Conservation (phyloP, 228 moss, liverwort and hornwort genomes). For the Sphagnum fallax region DNA sequence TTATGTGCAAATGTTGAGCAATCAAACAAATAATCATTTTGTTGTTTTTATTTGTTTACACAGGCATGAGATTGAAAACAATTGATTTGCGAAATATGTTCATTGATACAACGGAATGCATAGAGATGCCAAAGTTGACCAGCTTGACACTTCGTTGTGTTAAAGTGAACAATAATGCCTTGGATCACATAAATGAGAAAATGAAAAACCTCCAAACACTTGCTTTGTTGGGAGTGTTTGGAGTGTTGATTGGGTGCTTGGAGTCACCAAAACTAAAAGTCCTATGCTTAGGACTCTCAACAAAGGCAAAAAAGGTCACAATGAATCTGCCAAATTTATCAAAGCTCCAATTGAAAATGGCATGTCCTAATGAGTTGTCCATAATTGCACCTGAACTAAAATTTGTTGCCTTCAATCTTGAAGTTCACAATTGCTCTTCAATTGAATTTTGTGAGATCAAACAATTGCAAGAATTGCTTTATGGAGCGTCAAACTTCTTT, state of each 20-base stretch:
- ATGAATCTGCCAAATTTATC: slow-evolving; percentile 33
- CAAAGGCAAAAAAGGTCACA: slow-evolving; percentile 28
- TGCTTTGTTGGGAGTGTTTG: slow-evolving; percentile 38
- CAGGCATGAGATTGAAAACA: slow-evolving; percentile 37
- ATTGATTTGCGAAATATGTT: slow-evolving; percentile 60
- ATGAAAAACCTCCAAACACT: slow-evolving; percentile 30
- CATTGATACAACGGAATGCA: slow-evolving; percentile 16
- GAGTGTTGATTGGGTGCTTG: slow-evolving; percentile 18
- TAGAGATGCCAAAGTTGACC: slow-evolving; percentile 10
- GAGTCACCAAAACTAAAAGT: slow-evolving; percentile 24
- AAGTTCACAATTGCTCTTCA: slow-evolving; percentile 12
- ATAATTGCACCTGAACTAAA: slow-evolving; percentile 11
- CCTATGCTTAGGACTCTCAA: slow-evolving; percentile 42
- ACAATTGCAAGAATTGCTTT: slow-evolving; percentile 31
- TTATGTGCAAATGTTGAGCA: too few relatives aligned
- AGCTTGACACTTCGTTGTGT: slow-evolving; percentile 46
- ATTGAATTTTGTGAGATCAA: slow-evolving; percentile 21
- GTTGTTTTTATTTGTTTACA: not conserved
- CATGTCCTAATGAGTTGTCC: slow-evolving; percentile 31
- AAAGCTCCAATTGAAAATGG: slow-evolving; percentile 44
- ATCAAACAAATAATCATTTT: too few relatives aligned
- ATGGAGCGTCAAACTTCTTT: slow-evolving; percentile 28
- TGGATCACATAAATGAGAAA: slow-evolving; percentile 25
- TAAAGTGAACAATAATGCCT: slow-evolving; percentile 21
- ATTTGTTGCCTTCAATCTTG: slow-evolving; percentile 42